Conservation (phyloP, 129 eudicot species). For the Artemisia tridentata region DNA sequence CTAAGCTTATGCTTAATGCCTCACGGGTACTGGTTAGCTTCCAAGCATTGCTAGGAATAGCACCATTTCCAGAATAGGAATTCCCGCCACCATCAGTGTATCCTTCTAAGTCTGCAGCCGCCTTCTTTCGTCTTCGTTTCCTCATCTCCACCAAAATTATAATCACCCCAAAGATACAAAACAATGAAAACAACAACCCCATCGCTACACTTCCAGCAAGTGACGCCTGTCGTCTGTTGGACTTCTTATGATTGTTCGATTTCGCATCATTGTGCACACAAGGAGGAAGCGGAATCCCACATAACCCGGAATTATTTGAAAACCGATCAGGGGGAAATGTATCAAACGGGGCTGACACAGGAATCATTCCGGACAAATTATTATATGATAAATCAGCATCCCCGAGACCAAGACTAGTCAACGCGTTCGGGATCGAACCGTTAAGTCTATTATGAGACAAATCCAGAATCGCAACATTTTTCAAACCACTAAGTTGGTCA, state of each 20-base stretch:
- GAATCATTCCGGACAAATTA: slow-evolving; percentile 65
- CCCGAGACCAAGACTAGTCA: slow-evolving; percentile 66
- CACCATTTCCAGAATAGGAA: slow-evolving; percentile 57
- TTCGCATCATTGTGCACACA: slow-evolving; percentile 34
- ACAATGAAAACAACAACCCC: slow-evolving; percentile 79
- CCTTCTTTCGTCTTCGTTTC: slow-evolving; percentile 69
- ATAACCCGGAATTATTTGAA: slow-evolving; percentile 73
- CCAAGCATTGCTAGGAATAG: slow-evolving; percentile 62
- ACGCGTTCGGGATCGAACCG: slow-evolving; percentile 73
- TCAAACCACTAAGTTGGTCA: slow-evolving; percentile 64
- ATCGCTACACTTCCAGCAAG: slow-evolving; percentile 88
- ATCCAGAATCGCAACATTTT: slow-evolving; percentile 74
- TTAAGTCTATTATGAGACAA: slow-evolving; percentile 68
- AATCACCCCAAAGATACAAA: slow-evolving; percentile 79
- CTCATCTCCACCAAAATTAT: slow-evolving; percentile 57
- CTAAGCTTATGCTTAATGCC: slow-evolving; percentile 77
- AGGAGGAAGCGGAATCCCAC: slow-evolving; percentile 69
- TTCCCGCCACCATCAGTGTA: slow-evolving; percentile 54
- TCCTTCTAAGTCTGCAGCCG: slow-evolving; percentile 67
- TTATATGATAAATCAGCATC: slow-evolving; percentile 83
- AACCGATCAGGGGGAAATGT: slow-evolving; percentile 70
- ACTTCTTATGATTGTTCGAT: slow-evolving; percentile 37
- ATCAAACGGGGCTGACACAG: slow-evolving; percentile 76
- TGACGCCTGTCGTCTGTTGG: slow-evolving; percentile 67
- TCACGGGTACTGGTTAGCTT: slow-evolving; percentile 71